Conservation (phyloP, 768 basidiomycete species). For the Russula sp. region DNA sequence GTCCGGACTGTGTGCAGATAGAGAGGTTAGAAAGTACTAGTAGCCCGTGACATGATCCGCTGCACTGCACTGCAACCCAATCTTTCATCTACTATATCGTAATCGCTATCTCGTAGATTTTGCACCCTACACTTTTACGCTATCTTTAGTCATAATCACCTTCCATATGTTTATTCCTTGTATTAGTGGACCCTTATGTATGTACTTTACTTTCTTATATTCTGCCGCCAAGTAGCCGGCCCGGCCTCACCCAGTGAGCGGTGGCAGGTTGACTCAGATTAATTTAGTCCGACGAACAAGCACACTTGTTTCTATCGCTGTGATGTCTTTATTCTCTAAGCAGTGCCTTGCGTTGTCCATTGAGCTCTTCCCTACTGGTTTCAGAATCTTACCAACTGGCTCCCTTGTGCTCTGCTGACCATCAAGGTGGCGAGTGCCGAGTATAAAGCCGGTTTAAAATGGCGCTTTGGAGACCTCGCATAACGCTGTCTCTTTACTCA, state of each 20-base stretch:
- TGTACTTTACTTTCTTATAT: background rate
- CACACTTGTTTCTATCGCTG: background rate
- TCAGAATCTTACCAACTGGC: background rate
- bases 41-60: background rate
- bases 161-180: constrained; percentile 18
- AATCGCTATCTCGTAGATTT: background rate
- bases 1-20: constrained; percentile 20
- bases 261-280: too few relatives aligned
- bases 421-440: background rate
- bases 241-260: background rate
- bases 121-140: background rate
- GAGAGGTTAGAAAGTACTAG: background rate
- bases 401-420: background rate
- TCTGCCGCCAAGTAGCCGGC: background rate
- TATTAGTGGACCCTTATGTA: constrained; percentile 10
- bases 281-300: background rate
- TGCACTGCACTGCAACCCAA: background rate
- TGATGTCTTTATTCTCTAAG: constrained; percentile 8
- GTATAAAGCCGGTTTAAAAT: constrained; percentile 9
- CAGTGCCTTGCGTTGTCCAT: background rate
- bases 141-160: background rate
- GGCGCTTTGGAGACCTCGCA: background rate
- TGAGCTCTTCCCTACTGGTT: background rate
- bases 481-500: constrained; percentile 2
- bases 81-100: background rate